Conservation (phyloP, 2,329 filamentous ascomycete species). For the Fusarium buharicum region DNA sequence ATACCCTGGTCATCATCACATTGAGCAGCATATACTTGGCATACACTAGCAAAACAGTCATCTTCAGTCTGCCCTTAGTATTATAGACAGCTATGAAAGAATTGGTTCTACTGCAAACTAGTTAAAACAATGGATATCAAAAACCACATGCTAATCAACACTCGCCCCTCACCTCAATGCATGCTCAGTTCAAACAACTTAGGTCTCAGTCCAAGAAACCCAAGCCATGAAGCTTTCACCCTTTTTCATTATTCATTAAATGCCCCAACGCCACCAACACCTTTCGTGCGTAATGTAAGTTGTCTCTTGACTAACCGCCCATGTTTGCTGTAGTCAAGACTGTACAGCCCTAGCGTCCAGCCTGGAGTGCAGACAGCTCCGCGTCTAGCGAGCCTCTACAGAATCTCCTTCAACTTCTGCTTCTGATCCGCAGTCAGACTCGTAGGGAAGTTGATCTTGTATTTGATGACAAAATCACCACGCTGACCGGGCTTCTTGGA, state of each 20-base stretch:
- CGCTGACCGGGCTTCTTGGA: constrained; percentile 87
- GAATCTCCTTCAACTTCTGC: constrained; percentile 79
- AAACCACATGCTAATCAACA: constrained; percentile 25
- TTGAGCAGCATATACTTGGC: background rate
- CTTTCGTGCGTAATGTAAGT: constrained; percentile 26
- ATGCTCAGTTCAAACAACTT: constrained; percentile 8
- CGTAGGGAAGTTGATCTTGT: constrained; percentile 92
- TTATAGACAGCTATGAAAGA: constrained; percentile 33
- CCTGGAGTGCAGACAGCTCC: constrained; percentile 2
- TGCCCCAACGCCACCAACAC: constrained; percentile 42
- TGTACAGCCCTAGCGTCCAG: background rate
- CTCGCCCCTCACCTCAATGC: constrained; percentile 2
- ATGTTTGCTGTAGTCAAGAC: background rate
- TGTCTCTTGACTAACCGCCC: background rate
- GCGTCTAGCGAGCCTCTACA: constrained; percentile 57
- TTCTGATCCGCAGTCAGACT: constrained; percentile 82
- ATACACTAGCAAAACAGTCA: background rate
- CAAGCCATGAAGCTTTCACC: constrained; percentile 5
- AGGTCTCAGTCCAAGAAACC: constrained; percentile 1
- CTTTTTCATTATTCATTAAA: constrained; percentile 43
- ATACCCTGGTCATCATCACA: constrained; percentile 8
- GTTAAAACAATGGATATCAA: constrained; percentile 40
- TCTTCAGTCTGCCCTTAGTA: constrained; percentile 19
- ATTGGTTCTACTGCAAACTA: constrained; percentile 25
- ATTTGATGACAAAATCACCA: constrained; percentile 88